A percentile compares a stretch with the other conserved stretches of the same genome.
Evolutionary conservation across 2,329 filamentous ascomycete genomes (phyloP).

Genomic region (Exophiala viscosa): DNA sequence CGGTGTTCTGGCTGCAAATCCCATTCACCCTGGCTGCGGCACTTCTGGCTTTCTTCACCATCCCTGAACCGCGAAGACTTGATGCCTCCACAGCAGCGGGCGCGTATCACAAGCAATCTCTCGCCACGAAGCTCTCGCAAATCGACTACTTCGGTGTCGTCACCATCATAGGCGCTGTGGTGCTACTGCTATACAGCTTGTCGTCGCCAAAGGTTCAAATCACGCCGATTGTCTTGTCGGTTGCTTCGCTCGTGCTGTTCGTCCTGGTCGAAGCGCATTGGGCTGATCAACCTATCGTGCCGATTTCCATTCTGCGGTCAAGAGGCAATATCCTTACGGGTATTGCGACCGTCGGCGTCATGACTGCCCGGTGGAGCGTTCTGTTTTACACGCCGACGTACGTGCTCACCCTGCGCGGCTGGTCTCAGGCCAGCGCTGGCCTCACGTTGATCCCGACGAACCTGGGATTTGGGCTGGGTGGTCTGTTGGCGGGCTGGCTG

Average conservation of each 20-base stretch:
- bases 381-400: slow-evolving; percentile 80
- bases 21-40: slow-evolving; percentile 62
- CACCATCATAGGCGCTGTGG: slow-evolving; percentile 62
- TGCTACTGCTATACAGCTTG: slow-evolving; percentile 69
- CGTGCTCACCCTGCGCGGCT: slow-evolving; percentile 69
- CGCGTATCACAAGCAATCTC: slow-evolving; percentile 38
- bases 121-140: slow-evolving; percentile 53
- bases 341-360: slow-evolving; percentile 69
- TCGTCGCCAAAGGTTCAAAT: slow-evolving; percentile 60
- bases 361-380: slow-evolving; percentile 76
- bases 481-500: slow-evolving; percentile 67
- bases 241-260: slow-evolving; percentile 56
- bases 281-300: slow-evolving; percentile 69
- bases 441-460: slow-evolving; percentile 79
- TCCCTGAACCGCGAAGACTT: slow-evolving; percentile 49
- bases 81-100: slow-evolving; percentile 29
- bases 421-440: slow-evolving; percentile 66
- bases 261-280: slow-evolving; percentile 61
- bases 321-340: slow-evolving; percentile 70
- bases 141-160: slow-evolving; percentile 74
- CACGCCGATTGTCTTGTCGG: slow-evolving; percentile 59
- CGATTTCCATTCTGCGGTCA: slow-evolving; percentile 65
- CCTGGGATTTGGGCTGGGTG: slow-evolving; percentile 70
- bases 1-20: slow-evolving; percentile 69
- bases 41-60: slow-evolving; percentile 59